Base-by-base conservation (phyloP, 805 yeast species). In the Isabelozyma pseudorhagii region DNA sequence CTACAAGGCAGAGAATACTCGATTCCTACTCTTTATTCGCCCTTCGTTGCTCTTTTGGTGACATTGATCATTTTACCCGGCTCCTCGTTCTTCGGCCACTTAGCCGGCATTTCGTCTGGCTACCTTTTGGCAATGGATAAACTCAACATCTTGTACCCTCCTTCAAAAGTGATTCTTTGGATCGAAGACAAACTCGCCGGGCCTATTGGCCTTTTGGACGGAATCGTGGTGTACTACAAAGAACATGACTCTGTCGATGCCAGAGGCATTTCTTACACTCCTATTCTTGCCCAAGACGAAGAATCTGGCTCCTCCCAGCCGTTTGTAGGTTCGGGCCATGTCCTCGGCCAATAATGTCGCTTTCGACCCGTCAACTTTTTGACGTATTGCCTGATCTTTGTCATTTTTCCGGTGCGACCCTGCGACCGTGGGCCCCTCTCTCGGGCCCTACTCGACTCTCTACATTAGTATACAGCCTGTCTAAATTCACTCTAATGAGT, bases 11-110 rank as follows among this genome's bases (percentile, higher is more conserved):
- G 74, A 18, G 72, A 73, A 14, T 56, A 71, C 36, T 62, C 71
- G 8, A 62, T 88, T 14, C 91, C 90, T 29, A 86, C 93, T 0
- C 60, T 81, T 48, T 66, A 72, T 47, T 54, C 79, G 2, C 96
- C 96, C 13, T 71, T 85, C 39, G 55, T 79, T 17, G 21, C 45
- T 8, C 69, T 88, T 54, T 53, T 83, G 1, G 15, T 81, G 8
- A 66, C 79, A 42, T 74, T 81, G 1, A 48, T 87, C 6, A 41
- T 86, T 27, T 62, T 84, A 40, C 92, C 96, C 1, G 77, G 80
- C 8, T 79, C 89, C 4, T 83, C 90, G 50, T 82, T 88, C 55
- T 70, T 85, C 56, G 94, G 96, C 31, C 96, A 89, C 63, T 69
- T 82, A 49, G 77, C 86, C 39, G 93, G 88, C 4, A 68, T 87